Evolutionary conservation across 1,284 basidiomycete genomes (phyloP).

Genomic region (Coniferiporia weirii): DNA sequence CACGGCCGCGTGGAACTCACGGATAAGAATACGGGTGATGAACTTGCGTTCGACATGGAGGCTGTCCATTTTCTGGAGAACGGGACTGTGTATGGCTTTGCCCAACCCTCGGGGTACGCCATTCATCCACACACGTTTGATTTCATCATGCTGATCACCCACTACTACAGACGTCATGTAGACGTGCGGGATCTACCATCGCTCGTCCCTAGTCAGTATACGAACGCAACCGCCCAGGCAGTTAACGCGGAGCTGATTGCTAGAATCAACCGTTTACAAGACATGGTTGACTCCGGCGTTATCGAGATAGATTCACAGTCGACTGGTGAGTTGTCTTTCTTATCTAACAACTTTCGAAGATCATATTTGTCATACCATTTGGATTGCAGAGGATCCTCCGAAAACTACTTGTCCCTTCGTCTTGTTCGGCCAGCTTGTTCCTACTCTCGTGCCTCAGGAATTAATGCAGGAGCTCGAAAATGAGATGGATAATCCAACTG

Average conservation of each 20-base stretch:
- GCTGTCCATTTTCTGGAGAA: conserved; percentile 76
- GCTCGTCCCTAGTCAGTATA: conserved; percentile 48
- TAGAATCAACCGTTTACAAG: conserved; percentile 53
- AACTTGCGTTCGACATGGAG: conserved; percentile 64
- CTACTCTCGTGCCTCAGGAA: conserved; percentile 43
- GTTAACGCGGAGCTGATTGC: conserved; percentile 62
- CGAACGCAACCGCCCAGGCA: conserved; percentile 58
- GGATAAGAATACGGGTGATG: conserved; percentile 44
- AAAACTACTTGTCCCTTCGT: conserved; percentile 58
- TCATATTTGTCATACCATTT: neutral
- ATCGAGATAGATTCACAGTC: conserved; percentile 45
- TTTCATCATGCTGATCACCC: conserved; percentile 8
- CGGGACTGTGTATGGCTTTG: conserved; percentile 75
- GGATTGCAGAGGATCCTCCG: conserved; percentile 39
- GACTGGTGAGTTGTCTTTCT: conserved; percentile 27
- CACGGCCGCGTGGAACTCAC: conserved; percentile 68
- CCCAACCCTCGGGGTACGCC: conserved; percentile 58
- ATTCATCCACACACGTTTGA: neutral
- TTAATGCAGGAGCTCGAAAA: conserved; percentile 65
- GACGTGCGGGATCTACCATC: conserved; percentile 66
- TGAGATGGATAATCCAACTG: conserved; percentile 68
- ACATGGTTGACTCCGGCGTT: conserved; percentile 57
- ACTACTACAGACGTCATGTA: conserved; percentile 41
- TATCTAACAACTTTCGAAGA: conserved; percentile 10
- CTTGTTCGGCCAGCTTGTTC: conserved; percentile 56